phyloP scores from a whole-genome alignment of 2,329 filamentous ascomycete species.

The Laburnicola sp. region DNA sequence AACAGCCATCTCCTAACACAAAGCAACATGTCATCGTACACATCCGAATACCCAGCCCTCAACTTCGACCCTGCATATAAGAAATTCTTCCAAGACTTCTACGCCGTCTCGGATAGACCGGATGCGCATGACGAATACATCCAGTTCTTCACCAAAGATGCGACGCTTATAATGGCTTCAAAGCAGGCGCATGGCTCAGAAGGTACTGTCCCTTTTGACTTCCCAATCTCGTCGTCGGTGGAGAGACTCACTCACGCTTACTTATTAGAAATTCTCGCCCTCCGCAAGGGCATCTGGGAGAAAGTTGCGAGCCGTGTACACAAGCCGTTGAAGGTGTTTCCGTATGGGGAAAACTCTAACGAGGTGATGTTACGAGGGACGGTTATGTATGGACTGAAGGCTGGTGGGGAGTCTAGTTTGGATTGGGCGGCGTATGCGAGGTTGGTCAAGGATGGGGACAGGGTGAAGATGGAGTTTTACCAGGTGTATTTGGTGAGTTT shows the following conservation, averaged over 20 bases:
- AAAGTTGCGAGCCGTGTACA: constrained; percentile 54
- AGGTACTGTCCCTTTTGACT: constrained; percentile 38
- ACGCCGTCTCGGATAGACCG: constrained; percentile 52
- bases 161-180: constrained; percentile 56
- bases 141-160: constrained; percentile 53
- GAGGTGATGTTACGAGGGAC: constrained; percentile 60
- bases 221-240: neutral
- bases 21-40: constrained; percentile 34
- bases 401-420: constrained; percentile 50
- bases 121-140: constrained; percentile 55
- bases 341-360: constrained; percentile 51
- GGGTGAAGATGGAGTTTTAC: constrained; percentile 59
- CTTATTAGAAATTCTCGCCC: constrained; percentile 52
- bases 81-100: constrained; percentile 53
- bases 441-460: constrained; percentile 56
- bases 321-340: constrained; percentile 53
- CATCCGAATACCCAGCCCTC: constrained; percentile 40
- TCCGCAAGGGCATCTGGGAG: constrained; percentile 59
- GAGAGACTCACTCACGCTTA: neutral
- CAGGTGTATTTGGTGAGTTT: constrained; percentile 58
- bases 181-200: constrained; percentile 51
- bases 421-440: constrained; percentile 61
- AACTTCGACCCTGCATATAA: constrained; percentile 48
- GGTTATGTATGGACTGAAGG: constrained; percentile 58
- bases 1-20: too few species aligned